Conservation (phyloP, 768 basidiomycete species). For the Auriscalpium orientale region DNA sequence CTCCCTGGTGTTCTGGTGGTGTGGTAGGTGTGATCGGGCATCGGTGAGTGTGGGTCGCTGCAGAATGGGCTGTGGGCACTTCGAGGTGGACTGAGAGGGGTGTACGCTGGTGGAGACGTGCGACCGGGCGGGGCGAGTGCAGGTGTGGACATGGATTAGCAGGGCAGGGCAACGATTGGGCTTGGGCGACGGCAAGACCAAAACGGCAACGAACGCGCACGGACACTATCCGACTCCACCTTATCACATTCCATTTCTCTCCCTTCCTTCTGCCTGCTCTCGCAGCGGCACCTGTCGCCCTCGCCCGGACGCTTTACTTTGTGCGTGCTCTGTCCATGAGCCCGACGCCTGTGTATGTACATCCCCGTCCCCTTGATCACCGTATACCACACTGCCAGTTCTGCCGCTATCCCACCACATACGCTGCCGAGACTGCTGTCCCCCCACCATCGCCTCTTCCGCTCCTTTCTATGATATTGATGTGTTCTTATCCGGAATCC, state of each 20-base stretch:
- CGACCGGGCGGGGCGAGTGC: not conserved
- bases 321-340: not conserved
- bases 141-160: not conserved
- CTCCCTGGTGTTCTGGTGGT: not conserved
- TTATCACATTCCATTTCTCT: not conserved
- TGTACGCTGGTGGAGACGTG: not conserved
- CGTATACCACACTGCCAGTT: not conserved
- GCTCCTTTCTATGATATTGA: not conserved
- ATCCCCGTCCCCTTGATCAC: not conserved
- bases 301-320: not conserved
- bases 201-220: not conserved
- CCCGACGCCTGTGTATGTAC: not conserved
- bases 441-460: not conserved
- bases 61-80: not conserved
- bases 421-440: not conserved
- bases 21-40: not conserved
- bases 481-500: not conserved
- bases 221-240: not conserved
- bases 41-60: not conserved
- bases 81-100: not conserved
- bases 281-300: not conserved
- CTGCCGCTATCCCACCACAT: not conserved
- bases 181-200: not conserved
- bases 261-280: not conserved
- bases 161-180: not conserved